Evolutionary conservation across 164 flowering plant genomes (phyloP).

Genomic region (Berberis thunbergii): DNA sequence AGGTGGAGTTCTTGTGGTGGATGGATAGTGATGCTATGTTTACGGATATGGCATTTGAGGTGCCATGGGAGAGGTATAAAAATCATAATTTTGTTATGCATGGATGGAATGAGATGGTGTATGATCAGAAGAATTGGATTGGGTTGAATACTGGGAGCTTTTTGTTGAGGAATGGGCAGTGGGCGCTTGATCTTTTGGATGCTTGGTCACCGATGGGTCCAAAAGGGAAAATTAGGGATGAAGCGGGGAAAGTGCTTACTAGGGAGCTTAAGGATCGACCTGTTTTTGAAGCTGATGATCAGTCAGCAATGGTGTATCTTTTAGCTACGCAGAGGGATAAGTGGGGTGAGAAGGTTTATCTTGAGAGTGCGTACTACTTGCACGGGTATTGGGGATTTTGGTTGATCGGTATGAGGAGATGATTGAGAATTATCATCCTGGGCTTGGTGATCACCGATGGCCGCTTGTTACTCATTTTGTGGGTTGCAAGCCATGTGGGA

Average conservation of each 20-base stretch:
- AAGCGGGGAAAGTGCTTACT: slow-evolving; percentile 56
- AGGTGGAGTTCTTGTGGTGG: slow-evolving; percentile 75
- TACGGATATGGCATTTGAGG: slow-evolving; percentile 78
- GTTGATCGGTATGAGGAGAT: slow-evolving; percentile 70
- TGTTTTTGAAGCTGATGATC: slow-evolving; percentile 71
- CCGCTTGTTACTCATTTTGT: slow-evolving; percentile 79
- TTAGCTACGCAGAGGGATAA: slow-evolving; percentile 43
- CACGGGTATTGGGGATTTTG: slow-evolving; percentile 82
- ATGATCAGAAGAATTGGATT: slow-evolving; percentile 74
- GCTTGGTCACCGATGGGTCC: slow-evolving; percentile 83
- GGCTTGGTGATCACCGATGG: slow-evolving; percentile 76
- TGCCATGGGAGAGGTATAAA: slow-evolving; percentile 70
- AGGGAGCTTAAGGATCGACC: slow-evolving; percentile 57
- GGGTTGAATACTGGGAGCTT: slow-evolving; percentile 79
- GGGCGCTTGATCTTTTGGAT: slow-evolving; percentile 63
- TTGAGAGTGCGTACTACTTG: slow-evolving; percentile 53
- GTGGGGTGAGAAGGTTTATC: slow-evolving; percentile 70
- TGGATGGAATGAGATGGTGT: slow-evolving; percentile 76
- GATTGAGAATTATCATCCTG: slow-evolving; percentile 70
- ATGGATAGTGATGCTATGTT: slow-evolving; percentile 89
- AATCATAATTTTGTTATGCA: slow-evolving; percentile 64
- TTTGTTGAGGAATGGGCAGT: slow-evolving; percentile 56
- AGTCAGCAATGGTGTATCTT: slow-evolving; percentile 72
- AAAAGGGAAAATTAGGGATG: slow-evolving; percentile 50
- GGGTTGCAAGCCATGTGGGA: slow-evolving; percentile 78